phyloP scores from a whole-genome alignment of 257 asterid species.

The Solanum pennellii region DNA sequence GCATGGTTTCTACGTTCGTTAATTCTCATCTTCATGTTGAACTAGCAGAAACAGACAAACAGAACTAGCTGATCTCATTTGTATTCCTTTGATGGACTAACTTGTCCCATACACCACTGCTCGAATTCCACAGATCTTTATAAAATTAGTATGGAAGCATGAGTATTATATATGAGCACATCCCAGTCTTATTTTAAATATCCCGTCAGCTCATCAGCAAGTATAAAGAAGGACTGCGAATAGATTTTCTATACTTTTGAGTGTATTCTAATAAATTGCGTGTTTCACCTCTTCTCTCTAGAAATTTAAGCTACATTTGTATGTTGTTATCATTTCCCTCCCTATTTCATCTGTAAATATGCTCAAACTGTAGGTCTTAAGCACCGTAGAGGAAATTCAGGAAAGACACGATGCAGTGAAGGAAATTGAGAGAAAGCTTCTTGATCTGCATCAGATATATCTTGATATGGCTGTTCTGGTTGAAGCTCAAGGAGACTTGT shows the following conservation, averaged over 20 bases:
- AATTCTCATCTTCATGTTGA: not conserved
- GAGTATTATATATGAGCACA: not conserved
- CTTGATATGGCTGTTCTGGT: slow-evolving; percentile 84
- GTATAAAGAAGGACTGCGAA: not conserved
- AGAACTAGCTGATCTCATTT: not conserved
- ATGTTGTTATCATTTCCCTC: not conserved
- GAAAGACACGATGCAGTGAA: slow-evolving; percentile 84
- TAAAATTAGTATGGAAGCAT: not conserved
- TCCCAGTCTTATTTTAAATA: not conserved
- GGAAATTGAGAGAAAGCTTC: slow-evolving; percentile 81
- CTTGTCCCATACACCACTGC: not conserved
- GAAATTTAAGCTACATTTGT: not conserved
- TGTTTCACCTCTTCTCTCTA: not conserved
- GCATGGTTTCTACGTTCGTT: not conserved
- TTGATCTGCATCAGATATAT: slow-evolving; percentile 77
- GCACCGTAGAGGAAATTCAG: slow-evolving; percentile 77
- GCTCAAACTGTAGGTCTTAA: slow-evolving; percentile 33
- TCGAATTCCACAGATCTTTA: not conserved
- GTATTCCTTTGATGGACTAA: not conserved
- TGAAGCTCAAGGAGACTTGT: slow-evolving; percentile 73
- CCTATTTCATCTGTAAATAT: not conserved
- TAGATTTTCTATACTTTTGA: not conserved
- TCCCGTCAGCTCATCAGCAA: not conserved
- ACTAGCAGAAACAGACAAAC: not conserved
- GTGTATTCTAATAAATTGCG: not conserved